Base-by-base conservation (phyloP, 805 yeast species). In the Nakazawaea holstii region DNA sequence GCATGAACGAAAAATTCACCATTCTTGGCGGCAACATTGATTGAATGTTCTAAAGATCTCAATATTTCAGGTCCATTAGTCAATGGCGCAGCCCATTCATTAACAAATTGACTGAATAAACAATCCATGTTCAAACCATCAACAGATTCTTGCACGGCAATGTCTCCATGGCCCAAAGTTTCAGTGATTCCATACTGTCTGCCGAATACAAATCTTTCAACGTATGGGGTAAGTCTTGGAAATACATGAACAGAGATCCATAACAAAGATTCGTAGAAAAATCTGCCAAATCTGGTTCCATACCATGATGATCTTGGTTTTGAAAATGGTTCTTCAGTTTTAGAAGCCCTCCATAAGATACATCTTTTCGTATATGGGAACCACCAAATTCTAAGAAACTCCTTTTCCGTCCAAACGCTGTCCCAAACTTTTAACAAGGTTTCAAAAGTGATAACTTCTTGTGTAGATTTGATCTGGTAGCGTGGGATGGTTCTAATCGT, bases 71-170 rank as follows among this genome's bases (percentile, higher is more conserved):
- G 83, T 5, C 97, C 97, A 53, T 80, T 76, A 24, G 68, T 74
- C 59, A 92, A 68, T 17, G 98, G 98, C 42, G 95, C 79, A n/a
- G 94, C 90, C 98, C 98, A 92, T 68, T 92, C 99, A 61, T 91
- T 82, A 43, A 92, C 98, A 66, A 82, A 91, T 65, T 92, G 99
- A 39, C 90, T 82, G 65, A 89, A 92, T 55, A 92, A 70, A 64
- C 98, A 94, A 69, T 94, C 98, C 96, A 92, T 88, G 64, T 87
- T 89, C 58, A 92, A 79, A 6, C 92, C 96, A 50, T 85, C 87
- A 39, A 87, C 92, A 3, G 96, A 84, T 49, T 79, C 76, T 58
- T 84, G 89, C 9, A 91, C 88, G 2, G 87, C 85, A 42, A 77
- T 66, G 46, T 77, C 82, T 17, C 77, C 78, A 41, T 61, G 56